Evolutionary conservation across 495 filamentous ascomycete genomes (phyloP).

Genomic region (Neurospora tetrasperma): DNA sequence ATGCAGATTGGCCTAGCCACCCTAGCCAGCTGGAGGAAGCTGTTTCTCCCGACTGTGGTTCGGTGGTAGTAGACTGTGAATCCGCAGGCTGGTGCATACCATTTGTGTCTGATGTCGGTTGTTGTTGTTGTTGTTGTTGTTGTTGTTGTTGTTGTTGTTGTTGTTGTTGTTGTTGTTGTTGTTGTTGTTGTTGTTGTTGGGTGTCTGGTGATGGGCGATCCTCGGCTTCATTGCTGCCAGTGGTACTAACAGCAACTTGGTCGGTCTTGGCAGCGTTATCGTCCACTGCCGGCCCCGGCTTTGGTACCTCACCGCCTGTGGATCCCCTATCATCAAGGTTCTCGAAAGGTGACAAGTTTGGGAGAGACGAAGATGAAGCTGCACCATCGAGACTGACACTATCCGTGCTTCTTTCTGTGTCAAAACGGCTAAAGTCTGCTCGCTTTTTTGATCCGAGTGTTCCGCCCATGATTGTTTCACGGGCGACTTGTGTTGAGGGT

Average conservation of each 20-base stretch:
- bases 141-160: conserved; percentile 1
- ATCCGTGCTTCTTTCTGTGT: conserved; percentile 27
- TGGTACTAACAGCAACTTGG: conserved; percentile 2
- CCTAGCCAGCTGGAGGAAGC: conserved; percentile 45
- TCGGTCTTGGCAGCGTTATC: conserved; percentile 4
- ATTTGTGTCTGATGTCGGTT: not conserved
- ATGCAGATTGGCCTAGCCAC: conserved; percentile 39
- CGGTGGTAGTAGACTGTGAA: conserved; percentile 4
- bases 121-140: not conserved
- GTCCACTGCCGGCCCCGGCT: not conserved
- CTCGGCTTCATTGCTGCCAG: not conserved
- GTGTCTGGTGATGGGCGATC: not conserved
- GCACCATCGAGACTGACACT: conserved; percentile 17
- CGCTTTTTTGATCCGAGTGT: conserved; percentile 28
- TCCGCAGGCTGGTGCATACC: conserved; percentile 6
- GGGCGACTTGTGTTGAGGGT: conserved; percentile 63
- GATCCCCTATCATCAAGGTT: conserved; percentile 1
- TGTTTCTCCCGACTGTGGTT: conserved; percentile 23
- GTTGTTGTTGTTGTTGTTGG: not conserved
- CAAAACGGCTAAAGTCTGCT: conserved; percentile 39
- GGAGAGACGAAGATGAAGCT: conserved; percentile 17
- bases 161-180: not conserved
- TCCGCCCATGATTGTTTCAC: conserved; percentile 61
- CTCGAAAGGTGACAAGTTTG: conserved; percentile 10
- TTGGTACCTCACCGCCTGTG: not conserved